phyloP scores from a whole-genome alignment of 345 rosid species.

The Ailanthus altissimus region DNA sequence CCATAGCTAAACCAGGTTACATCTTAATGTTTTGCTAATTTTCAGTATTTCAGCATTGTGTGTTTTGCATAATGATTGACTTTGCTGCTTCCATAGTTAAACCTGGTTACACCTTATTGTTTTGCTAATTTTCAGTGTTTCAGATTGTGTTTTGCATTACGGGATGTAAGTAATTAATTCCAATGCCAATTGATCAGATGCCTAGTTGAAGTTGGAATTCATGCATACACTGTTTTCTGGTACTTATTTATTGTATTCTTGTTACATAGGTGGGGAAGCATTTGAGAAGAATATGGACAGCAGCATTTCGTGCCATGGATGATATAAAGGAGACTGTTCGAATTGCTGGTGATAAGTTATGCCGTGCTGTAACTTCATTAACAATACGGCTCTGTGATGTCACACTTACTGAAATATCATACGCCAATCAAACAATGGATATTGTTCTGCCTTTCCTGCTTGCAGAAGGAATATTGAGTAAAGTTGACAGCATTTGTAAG shows the following conservation, averaged over 20 bases:
- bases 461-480: constrained; percentile 88
- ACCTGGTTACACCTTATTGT: too few relatives aligned
- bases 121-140: too few relatives aligned
- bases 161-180: too few relatives aligned
- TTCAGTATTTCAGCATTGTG: too few relatives aligned
- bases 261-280: constrained; percentile 64
- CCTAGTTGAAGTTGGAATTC: too few relatives aligned
- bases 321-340: constrained; percentile 98
- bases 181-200: too few relatives aligned
- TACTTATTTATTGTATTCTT: constrained; percentile 24
- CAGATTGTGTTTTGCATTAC: too few relatives aligned
- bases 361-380: constrained; percentile 71
- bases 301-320: constrained; percentile 97
- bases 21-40: too few relatives aligned
- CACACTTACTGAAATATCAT: constrained; percentile 75
- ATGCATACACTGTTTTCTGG: too few relatives aligned
- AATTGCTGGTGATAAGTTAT: constrained; percentile 89
- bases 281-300: constrained; percentile 76
- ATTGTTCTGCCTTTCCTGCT: constrained; percentile 84
- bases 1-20: too few relatives aligned
- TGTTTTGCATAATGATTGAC: too few relatives aligned
- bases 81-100: too few relatives aligned
- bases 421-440: constrained; percentile 75
- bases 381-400: constrained; percentile 90
- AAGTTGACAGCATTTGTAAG: constrained; percentile 79